These are phyloP conservation scores for Panicum hallii DNA, from an alignment of 202 grass and related monocot genomes.

Conservation along the genomic window DNA sequence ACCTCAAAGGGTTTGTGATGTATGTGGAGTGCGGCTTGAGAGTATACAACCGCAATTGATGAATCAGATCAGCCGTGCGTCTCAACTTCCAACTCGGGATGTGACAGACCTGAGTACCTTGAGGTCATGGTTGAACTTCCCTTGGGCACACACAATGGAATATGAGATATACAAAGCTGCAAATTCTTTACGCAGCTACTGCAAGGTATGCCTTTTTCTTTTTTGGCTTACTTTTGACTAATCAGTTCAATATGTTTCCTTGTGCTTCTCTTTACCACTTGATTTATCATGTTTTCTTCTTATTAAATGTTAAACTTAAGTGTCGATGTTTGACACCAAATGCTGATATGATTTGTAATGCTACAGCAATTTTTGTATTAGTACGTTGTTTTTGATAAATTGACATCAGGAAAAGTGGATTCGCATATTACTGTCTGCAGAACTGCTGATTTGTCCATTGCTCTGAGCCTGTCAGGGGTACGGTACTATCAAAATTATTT, in stretches of 20 bases:
- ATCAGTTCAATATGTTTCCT: neutral
- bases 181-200: constrained; percentile 69
- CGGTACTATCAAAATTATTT: neutral
- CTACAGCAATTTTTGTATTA: neutral
- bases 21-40: constrained; percentile 75
- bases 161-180: constrained; percentile 89
- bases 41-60: constrained; percentile 73
- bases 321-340: neutral
- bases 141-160: constrained; percentile 78
- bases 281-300: neutral
- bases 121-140: constrained; percentile 82
- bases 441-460: neutral
- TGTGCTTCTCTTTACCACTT: neutral
- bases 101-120: constrained; percentile 76
- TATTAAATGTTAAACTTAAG: neutral
- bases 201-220: constrained; percentile 55
- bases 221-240: neutral
- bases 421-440: neutral
- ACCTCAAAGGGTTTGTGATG: constrained; percentile 83
- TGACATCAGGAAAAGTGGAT: neutral
- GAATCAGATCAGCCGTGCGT: constrained; percentile 67
- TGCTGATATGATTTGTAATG: neutral
- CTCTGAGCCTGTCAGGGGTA: constrained; percentile 1
- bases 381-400: neutral
- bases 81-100: constrained; percentile 71